Conservation (phyloP, 1,139 yeast genomes). For the Saccharomyces hybrid region DNA sequence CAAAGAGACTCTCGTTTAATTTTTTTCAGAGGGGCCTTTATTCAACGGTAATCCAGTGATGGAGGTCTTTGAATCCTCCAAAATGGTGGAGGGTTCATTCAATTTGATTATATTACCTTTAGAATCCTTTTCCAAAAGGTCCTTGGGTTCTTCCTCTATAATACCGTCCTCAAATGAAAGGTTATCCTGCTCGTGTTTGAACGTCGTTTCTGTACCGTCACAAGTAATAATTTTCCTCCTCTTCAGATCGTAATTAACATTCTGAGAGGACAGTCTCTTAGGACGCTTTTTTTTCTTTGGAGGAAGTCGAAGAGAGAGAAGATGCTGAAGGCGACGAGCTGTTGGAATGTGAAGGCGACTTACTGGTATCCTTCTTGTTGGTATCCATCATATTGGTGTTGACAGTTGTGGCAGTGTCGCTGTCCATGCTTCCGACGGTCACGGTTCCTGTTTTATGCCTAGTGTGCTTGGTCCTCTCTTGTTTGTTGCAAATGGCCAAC, state of each 20-base stretch:
- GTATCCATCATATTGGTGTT: neutral
- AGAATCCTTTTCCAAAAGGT: slow-evolving; percentile 16
- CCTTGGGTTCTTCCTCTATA: slow-evolving; percentile 1
- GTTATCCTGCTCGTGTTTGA: slow-evolving; percentile 3
- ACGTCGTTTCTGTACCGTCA: slow-evolving; percentile 12
- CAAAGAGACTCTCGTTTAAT: slow-evolving; percentile 27
- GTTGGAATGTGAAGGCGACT: neutral
- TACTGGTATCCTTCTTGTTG: slow-evolving; percentile 1
- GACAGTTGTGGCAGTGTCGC: neutral
- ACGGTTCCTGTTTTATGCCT: neutral
- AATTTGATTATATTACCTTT: slow-evolving; percentile 20
- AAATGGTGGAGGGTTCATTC: slow-evolving; percentile 18
- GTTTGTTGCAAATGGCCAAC: neutral
- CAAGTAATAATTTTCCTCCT: slow-evolving; percentile 26
- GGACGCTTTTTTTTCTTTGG: slow-evolving; percentile 15
- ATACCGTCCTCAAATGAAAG: slow-evolving; percentile 2
- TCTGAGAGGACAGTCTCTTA: slow-evolving; percentile 25
- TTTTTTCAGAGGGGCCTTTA: slow-evolving; percentile 27
- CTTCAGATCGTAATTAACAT: slow-evolving; percentile 29
- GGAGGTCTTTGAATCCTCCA: slow-evolving; percentile 21
- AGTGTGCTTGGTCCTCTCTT: neutral
- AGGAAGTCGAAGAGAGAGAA: neutral
- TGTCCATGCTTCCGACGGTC: neutral
- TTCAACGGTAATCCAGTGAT: slow-evolving; percentile 29
- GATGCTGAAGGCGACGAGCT: neutral